phyloP scores from a whole-genome alignment of 1,139 yeast species.

The Komagataea norvegica region DNA sequence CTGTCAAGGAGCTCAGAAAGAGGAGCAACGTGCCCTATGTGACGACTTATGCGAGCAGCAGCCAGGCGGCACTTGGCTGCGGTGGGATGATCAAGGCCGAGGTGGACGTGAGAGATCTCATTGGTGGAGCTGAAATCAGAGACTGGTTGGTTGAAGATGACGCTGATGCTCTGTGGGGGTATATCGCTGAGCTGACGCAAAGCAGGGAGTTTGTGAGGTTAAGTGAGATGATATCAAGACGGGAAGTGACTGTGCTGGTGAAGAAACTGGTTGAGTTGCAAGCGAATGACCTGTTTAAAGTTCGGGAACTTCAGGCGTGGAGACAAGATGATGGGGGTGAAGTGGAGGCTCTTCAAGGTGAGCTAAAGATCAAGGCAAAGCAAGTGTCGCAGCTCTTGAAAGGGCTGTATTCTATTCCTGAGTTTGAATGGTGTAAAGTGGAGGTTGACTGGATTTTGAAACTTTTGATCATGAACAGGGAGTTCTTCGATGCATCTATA shows the following conservation, averaged over 20 bases:
- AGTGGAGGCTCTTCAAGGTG: not conserved
- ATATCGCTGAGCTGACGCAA: not conserved
- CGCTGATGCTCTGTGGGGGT: not conserved
- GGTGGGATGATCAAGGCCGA: not conserved
- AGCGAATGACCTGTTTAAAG: not conserved
- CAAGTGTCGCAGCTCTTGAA: constrained; percentile 6
- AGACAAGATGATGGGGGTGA: not conserved
- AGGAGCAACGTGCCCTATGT: not conserved
- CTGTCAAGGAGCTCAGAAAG: too few relatives aligned
- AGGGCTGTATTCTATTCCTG: not conserved
- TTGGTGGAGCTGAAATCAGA: not conserved
- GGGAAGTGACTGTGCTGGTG: constrained; percentile 4
- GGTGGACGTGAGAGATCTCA: not conserved
- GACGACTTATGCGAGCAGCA: not conserved
- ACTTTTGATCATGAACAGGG: constrained; percentile 3
- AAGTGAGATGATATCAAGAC: not conserved
- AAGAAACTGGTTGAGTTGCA: constrained; percentile 2
- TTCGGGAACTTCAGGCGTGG: too few relatives aligned
- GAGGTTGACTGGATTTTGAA: constrained; percentile 6
- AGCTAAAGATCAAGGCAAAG: constrained; percentile 2
- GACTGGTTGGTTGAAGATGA: not conserved
- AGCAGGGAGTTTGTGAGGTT: not conserved
- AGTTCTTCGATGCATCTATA: constrained; percentile 3
- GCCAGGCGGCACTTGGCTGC: too few relatives aligned
- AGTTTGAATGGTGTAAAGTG: constrained; percentile 1